phyloP scores from a whole-genome alignment of 2,329 filamentous ascomycete species.

The Pseudogymnoascus sp. region DNA sequence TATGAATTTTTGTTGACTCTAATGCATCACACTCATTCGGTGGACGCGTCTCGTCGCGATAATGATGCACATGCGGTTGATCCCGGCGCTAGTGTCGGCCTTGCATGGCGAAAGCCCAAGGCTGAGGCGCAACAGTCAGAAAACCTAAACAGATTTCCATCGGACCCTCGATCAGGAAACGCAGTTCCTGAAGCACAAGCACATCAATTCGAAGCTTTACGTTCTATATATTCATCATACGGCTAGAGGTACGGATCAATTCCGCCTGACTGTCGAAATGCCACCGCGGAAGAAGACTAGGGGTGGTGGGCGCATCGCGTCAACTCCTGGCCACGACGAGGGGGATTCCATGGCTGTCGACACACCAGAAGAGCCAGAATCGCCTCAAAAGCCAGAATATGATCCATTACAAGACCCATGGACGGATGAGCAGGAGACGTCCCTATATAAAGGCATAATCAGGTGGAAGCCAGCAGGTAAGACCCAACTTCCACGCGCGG shows the following conservation, averaged over 20 bases:
- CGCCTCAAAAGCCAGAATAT: slow-evolving; percentile 32
- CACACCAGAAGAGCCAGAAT: slow-evolving; percentile 36
- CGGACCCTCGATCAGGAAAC: background rate
- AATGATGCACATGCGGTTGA: slow-evolving; percentile 11
- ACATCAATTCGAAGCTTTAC: background rate
- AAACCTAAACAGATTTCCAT: slow-evolving; percentile 11
- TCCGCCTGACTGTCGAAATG: slow-evolving; percentile 39
- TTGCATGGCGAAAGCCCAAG: slow-evolving; percentile 8
- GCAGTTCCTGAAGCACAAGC: background rate
- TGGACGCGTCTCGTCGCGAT: slow-evolving; percentile 8
- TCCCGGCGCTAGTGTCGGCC: slow-evolving; percentile 13
- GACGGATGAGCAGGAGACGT: slow-evolving; percentile 93
- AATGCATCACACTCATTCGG: background rate
- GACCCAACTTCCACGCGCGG: slow-evolving; percentile 14
- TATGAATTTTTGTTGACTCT: slow-evolving; percentile 16
- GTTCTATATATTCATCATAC: background rate
- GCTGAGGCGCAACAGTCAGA: slow-evolving; percentile 7
- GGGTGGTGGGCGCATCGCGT: slow-evolving; percentile 43
- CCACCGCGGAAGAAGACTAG: slow-evolving; percentile 64
- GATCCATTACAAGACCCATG: slow-evolving; percentile 63
- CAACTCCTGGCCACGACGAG: slow-evolving; percentile 50
- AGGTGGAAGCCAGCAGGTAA: slow-evolving; percentile 91
- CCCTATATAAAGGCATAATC: slow-evolving; percentile 86
- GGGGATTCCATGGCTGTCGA: slow-evolving; percentile 52
- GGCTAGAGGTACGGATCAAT: background rate